Evolutionary conservation across 768 basidiomycete genomes (phyloP).

Genomic region (Pisolithus albus): DNA sequence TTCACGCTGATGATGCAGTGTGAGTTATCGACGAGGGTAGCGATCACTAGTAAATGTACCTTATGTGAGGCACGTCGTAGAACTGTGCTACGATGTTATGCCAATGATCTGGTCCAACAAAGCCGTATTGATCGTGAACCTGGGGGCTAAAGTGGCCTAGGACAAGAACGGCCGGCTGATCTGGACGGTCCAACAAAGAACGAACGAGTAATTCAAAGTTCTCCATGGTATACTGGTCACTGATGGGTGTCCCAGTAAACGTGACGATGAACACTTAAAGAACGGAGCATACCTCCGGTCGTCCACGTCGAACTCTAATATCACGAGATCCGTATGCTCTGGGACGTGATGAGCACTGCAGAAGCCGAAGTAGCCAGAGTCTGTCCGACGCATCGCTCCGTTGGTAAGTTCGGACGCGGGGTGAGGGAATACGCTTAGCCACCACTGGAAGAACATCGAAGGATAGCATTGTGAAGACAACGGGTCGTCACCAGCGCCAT

Average conservation of each 20-base stretch:
- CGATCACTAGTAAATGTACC: conserved; percentile 29
- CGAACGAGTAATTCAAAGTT: conserved; percentile 92
- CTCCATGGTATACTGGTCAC: conserved; percentile 64
- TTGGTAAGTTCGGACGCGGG: conserved; percentile 97
- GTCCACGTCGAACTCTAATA: conserved; percentile 90
- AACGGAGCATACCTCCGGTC: conserved; percentile 67
- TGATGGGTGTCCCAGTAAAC: conserved; percentile 20
- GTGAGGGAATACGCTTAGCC: conserved; percentile 96
- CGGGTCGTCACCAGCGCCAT: conserved; percentile 89
- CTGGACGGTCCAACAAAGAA: conserved; percentile 82
- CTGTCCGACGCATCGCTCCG: conserved; percentile 88
- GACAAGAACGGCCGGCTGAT: conserved; percentile 86
- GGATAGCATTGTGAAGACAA: conserved; percentile 84
- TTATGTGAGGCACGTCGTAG: conserved; percentile 93
- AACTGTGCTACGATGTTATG: conserved; percentile 91
- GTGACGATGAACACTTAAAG: background rate
- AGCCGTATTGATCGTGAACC: conserved; percentile 69
- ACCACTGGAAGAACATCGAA: conserved; percentile 94
- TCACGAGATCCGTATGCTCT: conserved; percentile 88
- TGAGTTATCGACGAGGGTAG: conserved; percentile 1
- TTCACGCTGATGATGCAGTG: conserved; percentile 54
- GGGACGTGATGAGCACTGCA: conserved; percentile 92
- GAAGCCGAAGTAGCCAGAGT: conserved; percentile 92
- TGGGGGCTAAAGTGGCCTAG: conserved; percentile 96
- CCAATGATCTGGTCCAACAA: conserved; percentile 83